Conservation (phyloP, 139 green algal genomes). For the Chlorella sorokiniana region DNA sequence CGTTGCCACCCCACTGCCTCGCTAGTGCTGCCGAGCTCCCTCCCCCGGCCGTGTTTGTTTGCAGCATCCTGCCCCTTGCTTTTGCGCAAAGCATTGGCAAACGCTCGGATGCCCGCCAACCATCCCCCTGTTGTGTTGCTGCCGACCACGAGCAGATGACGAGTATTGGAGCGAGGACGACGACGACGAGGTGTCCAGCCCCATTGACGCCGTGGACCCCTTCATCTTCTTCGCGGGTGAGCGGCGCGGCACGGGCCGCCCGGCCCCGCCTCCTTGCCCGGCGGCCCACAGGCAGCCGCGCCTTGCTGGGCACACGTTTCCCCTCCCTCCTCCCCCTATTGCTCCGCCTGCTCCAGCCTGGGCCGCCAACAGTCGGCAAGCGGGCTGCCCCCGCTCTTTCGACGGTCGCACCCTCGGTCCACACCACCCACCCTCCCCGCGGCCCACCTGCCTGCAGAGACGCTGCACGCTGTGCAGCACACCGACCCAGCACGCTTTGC, state of each 20-base stretch:
- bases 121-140: background rate
- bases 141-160: conserved; percentile 10
- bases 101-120: background rate
- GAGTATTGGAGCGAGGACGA: conserved; percentile 53
- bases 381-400: too few species aligned
- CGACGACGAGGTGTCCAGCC: conserved; percentile 53
- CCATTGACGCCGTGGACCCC: conserved; percentile 74
- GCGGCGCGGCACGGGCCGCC: background rate
- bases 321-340: background rate
- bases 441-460: conserved; percentile 31
- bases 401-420: too few species aligned
- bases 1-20: background rate
- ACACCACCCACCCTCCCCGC: background rate
- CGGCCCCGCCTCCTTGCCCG: too few species aligned
- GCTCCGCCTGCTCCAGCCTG: too few species aligned
- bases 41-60: background rate
- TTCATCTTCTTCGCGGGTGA: conserved; percentile 63
- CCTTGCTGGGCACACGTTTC: background rate
- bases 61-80: background rate
- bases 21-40: too few species aligned
- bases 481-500: conserved; percentile 49
- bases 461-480: conserved; percentile 62
- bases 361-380: too few species aligned
- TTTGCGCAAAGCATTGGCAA: background rate
- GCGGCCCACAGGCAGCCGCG: background rate